Conservation (phyloP, 345 rosid species). For the Gossypium australe region DNA sequence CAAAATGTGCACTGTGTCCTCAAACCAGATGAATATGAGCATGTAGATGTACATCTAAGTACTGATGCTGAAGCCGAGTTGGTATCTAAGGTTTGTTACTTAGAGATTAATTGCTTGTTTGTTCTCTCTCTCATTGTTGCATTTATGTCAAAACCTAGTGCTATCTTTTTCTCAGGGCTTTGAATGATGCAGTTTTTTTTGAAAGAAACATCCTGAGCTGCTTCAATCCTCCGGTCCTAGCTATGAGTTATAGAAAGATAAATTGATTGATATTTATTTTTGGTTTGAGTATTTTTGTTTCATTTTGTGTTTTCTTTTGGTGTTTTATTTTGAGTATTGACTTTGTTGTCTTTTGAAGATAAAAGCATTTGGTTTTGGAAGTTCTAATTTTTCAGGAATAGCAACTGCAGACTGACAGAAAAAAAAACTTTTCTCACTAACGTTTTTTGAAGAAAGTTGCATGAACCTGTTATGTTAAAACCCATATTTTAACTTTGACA, state of each 20-base stretch:
- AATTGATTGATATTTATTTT: not conserved
- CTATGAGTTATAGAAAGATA: not conserved
- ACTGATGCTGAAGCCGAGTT: slow-evolving; percentile 32
- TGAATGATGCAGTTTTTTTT: not conserved
- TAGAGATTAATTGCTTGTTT: not conserved
- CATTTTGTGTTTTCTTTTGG: not conserved
- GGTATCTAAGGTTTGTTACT: slow-evolving; percentile 35
- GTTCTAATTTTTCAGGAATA: not conserved
- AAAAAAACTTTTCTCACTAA: not conserved
- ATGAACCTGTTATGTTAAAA: not conserved
- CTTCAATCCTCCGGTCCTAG: not conserved
- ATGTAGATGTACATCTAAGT: slow-evolving; percentile 50
- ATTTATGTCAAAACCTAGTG: not conserved
- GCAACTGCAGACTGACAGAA: not conserved
- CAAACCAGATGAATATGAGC: slow-evolving; percentile 48
- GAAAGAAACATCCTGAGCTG: not conserved
- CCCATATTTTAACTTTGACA: not conserved
- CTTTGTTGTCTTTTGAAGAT: not conserved
- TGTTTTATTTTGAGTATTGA: not conserved
- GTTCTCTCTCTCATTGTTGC: not conserved
- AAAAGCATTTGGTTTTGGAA: not conserved
- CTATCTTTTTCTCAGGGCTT: not conserved
- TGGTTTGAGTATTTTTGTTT: not conserved
- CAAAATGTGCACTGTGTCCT: slow-evolving; percentile 27
- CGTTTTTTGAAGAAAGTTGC: not conserved